phyloP scores from a whole-genome alignment of 441 rosid genomes.

The Daphne laureola region DNA sequence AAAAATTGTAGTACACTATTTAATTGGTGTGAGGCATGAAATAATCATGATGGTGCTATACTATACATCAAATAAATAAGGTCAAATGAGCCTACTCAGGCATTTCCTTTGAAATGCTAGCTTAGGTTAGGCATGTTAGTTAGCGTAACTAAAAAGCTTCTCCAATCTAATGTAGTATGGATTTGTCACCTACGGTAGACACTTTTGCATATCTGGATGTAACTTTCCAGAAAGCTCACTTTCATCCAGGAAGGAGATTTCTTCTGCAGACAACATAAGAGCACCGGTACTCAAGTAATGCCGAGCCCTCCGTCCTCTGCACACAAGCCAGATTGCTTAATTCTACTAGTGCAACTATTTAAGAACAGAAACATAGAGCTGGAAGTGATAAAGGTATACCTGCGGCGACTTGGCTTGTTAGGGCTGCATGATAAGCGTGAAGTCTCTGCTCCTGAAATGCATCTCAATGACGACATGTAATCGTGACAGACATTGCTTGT shows the following conservation, averaged over 20 bases:
- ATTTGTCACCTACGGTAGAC: conserved; percentile 4
- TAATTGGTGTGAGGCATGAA: too few relatives aligned
- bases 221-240: conserved; percentile 28
- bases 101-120: conserved; percentile 2
- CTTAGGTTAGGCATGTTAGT: not conserved
- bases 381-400: too few relatives aligned
- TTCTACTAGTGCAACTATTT: too few relatives aligned
- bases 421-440: conserved; percentile 38
- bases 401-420: conserved; percentile 30
- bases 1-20: too few relatives aligned
- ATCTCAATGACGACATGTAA: conserved; percentile 56
- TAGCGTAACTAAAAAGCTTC: conserved; percentile 5
- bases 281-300: conserved; percentile 65
- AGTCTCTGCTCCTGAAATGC: conserved; percentile 62
- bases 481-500: conserved; percentile 62
- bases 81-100: not conserved
- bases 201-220: conserved; percentile 14
- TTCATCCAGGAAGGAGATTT: conserved; percentile 48
- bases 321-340: conserved; percentile 8
- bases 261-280: conserved; percentile 53
- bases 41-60: too few relatives aligned
- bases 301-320: conserved; percentile 54
- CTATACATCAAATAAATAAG: too few relatives aligned
- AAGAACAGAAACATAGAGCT: too few relatives aligned
- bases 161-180: conserved; percentile 12